Evolutionary conservation across 306 rosid genomes (phyloP), one percentile per base, ranked within the genome.

Genomic region (Urtica urens): DNA sequence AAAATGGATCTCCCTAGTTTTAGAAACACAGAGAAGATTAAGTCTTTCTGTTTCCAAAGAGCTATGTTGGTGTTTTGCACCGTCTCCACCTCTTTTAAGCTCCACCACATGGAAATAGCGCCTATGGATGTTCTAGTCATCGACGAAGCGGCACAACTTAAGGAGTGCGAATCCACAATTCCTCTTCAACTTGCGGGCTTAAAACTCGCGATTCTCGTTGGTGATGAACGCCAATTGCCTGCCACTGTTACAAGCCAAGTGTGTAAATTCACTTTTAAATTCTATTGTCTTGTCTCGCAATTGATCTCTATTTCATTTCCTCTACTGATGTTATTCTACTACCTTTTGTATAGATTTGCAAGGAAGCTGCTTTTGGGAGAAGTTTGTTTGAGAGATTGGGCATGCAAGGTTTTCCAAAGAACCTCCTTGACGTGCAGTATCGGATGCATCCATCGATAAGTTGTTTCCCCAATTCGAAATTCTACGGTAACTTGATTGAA

Each of bases 361-460:
- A 1, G 7, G 47, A 63, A 60, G 96, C 67, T 65, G 75, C 81
- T 39, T 81, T 81, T 10, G 81, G 86, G 44, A 71, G 88, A 79
- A 86, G 96, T 64, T 63, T 86, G 45, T 86, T 81, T 65, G 83
- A 58, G 59, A 76, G 96, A 62, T 54, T 78, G 24, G 69, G 68
- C 68, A 56, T 38, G 2, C 15, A 66, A 67, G 74, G 70, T 38
- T 71, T 71, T 50, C 46, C 77, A 3, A 78, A 68, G 38, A 77
- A 78, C 60, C 71, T 86, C 47, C 76, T 86, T 30, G 60, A 71
- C 56, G 48, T 65, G 40, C 95, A 86, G 51, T 86, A 86, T 66
- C 60, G 95, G 53, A 86, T 86, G 95, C 88, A 86, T 65, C 93
- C 93, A 14, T 73, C 79, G 4, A 76, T 86, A 43, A 81, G 88